Evolutionary conservation across 805 yeast genomes (phyloP), one percentile per base, ranked within the genome.

Genomic region (Cyberlindnera veronae): DNA sequence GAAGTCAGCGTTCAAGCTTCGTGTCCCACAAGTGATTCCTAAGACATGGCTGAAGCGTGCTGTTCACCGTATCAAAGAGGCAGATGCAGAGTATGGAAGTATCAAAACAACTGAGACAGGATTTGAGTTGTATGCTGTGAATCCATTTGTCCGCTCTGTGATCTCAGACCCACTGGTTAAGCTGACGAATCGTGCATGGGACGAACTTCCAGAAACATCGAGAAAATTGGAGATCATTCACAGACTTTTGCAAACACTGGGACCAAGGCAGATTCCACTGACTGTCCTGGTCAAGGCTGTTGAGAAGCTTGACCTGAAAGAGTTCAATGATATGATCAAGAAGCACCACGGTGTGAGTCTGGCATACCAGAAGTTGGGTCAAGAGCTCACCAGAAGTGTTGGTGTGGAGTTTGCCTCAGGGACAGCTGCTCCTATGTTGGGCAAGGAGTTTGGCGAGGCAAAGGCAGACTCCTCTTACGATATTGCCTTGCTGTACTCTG

Each of bases 21-120:
- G 87, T 33, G 63, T 84, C 10, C 89, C 90, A 1, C 51, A 59
- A 6, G 68, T 77, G 2, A 63, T 78, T 17, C 76, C 79, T 0
- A 50, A 46, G 19, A 45, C 44, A 8, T 67, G 70, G 67, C 53
- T 68, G 15, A 26, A 46, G 1, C 49, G 57, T 29, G 44, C 53
- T 2, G 44, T 64, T 6, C 52, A 58, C 18, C 31, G 36, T 22
- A 39, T 45, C 3, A 39, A 43, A 2, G 43, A 46, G 3, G 39
- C 45, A 2, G 38, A 48, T 29, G 40, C 42, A 12, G 56, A 49
- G 4, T 55, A 49, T 40, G 58, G 59, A 2, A 58, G 65, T 6
- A 53, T 64, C 14, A 68, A 67, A 29, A 54, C 62, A 0, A 49
- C 60, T 1, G 48, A 51, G 18, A 51, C 54, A 17, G 50, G 51